Conservation (phyloP, 75 land plant species). For the Sequoiadendron giganteum region DNA sequence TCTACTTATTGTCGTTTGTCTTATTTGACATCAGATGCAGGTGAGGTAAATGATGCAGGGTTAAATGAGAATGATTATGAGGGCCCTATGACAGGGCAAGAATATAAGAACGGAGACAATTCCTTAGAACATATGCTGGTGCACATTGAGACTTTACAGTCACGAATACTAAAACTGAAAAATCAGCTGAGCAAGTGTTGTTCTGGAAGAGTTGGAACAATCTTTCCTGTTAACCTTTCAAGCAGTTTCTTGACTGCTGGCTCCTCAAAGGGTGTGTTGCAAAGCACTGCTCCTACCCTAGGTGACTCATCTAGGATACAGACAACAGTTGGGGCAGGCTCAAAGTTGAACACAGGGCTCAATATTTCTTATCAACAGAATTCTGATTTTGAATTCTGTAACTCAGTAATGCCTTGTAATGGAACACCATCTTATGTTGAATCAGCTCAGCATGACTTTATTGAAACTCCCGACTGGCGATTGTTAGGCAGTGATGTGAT, state of each 20-base stretch:
- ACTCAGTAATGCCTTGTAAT: background rate
- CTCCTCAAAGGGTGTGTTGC: background rate
- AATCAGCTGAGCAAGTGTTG: constrained; percentile 16
- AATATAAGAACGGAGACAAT: constrained; percentile 16
- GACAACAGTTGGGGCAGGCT: background rate
- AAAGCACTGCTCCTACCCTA: background rate
- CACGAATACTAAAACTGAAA: constrained; percentile 30
- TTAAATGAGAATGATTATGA: constrained; percentile 7
- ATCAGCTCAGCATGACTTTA: constrained; percentile 1
- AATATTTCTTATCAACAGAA: constrained; percentile 6
- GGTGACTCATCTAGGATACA: background rate
- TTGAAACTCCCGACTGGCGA: background rate
- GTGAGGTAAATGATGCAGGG: background rate
- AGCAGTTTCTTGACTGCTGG: constrained; percentile 1
- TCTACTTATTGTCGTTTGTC: background rate
- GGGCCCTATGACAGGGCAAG: background rate
- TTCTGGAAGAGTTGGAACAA: background rate
- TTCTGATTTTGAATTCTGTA: background rate
- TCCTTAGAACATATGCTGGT: constrained; percentile 36
- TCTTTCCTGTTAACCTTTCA: background rate
- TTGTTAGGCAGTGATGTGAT: background rate
- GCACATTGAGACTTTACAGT: constrained; percentile 38
- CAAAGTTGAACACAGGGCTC: background rate
- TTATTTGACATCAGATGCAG: constrained; percentile 2
- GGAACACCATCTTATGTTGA: constrained; percentile 8